Evolutionary conservation across 192 early-diverging fungal genomes (phyloP).

Genomic region (Endogone sp.): DNA sequence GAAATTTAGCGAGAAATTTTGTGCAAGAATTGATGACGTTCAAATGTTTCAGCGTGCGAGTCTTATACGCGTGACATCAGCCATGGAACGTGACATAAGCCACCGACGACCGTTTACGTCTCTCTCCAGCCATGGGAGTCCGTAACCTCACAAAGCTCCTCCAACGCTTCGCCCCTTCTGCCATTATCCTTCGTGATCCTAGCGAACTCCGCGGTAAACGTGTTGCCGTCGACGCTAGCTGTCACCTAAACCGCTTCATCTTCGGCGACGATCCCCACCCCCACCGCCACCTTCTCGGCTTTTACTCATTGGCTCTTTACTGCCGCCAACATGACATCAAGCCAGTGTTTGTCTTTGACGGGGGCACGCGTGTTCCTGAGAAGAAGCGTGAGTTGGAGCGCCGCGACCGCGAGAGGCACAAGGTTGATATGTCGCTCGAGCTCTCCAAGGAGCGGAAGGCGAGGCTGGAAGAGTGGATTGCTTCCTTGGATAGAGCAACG

Average conservation of each 20-base stretch:
- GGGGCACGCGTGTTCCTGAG: constrained; percentile 34
- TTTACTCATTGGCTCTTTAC: constrained; percentile 49
- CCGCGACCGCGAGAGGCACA: constrained; percentile 24
- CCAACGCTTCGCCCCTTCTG: constrained; percentile 20
- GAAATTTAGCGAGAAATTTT: no score
- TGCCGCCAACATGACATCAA: constrained; percentile 46
- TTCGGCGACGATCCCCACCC: constrained; percentile 36
- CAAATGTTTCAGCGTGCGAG: no score
- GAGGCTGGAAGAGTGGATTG: no score
- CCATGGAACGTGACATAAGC: no score
- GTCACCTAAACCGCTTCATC: constrained; percentile 26
- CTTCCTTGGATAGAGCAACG: no score
- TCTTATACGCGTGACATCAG: no score
- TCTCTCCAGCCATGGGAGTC: constrained; percentile 20
- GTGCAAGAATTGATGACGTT: no score
- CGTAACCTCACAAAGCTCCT: constrained; percentile 21
- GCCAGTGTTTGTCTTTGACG: constrained; percentile 74
- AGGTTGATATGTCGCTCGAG: constrained; percentile 22
- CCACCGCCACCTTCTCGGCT: constrained; percentile 52
- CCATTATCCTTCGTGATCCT: constrained; percentile 7
- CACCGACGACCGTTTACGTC: no score
- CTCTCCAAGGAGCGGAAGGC: constrained; percentile 30
- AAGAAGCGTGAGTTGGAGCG: constrained; percentile 45
- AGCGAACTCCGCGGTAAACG: constrained; percentile 2
- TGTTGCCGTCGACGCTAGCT: constrained; percentile 29